Conservation (phyloP, 2,329 filamentous ascomycete genomes). For the Clonostachys chloroleuca region DNA sequence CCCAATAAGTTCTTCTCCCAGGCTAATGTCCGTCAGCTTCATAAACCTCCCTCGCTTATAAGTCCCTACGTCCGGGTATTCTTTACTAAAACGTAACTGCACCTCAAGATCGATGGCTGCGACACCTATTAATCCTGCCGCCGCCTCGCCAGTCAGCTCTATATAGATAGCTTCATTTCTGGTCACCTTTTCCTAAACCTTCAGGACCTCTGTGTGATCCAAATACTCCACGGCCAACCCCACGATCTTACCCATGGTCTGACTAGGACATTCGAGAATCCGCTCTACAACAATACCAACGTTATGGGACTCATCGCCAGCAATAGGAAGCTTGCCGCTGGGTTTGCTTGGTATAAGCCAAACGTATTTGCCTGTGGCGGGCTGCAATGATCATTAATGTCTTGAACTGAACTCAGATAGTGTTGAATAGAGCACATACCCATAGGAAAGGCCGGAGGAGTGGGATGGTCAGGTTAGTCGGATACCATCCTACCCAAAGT, state of each 20-base stretch:
- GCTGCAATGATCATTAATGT: neutral
- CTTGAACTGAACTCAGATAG: neutral
- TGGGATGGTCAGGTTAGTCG: neutral
- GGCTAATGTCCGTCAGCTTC: no score
- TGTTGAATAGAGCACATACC: neutral
- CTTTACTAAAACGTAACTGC: neutral
- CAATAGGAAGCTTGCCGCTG: neutral
- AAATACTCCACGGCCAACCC: neutral
- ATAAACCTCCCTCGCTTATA: no score
- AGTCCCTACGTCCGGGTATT: neutral
- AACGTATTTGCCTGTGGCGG: neutral
- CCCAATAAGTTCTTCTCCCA: no score
- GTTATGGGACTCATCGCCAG: neutral
- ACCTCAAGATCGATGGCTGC: neutral
- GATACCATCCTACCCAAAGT: neutral
- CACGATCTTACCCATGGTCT: neutral
- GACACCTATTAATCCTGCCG: neutral
- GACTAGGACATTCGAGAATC: neutral
- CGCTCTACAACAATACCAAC: neutral
- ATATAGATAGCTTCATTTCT: neutral
- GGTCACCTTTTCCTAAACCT: neutral
- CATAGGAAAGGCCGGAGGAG: neutral
- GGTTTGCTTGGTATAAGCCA: neutral
- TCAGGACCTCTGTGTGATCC: neutral
- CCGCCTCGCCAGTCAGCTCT: neutral